Conservation (phyloP, 176 grass and related monocot genomes). For the Musa schizocarpa region DNA sequence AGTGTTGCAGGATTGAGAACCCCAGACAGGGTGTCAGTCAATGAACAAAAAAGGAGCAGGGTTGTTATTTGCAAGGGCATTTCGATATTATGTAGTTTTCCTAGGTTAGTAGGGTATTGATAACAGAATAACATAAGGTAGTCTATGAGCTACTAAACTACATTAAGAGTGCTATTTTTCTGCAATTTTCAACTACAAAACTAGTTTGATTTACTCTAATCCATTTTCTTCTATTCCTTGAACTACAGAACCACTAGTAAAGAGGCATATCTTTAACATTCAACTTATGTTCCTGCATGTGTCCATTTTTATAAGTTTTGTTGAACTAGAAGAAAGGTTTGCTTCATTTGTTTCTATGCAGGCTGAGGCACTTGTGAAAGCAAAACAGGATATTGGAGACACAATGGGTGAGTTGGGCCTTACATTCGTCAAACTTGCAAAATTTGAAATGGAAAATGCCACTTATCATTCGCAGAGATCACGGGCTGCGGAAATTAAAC, state of each 20-base stretch:
- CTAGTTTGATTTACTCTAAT: neutral
- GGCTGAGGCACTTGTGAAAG: constrained; percentile 57
- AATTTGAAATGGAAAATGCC: constrained; percentile 64
- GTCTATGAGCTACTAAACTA: neutral
- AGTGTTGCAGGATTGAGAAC: neutral
- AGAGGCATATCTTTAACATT: neutral
- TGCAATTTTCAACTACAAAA: neutral
- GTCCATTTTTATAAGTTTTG: neutral
- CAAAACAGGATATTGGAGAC: constrained; percentile 62
- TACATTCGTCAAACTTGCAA: constrained; percentile 70
- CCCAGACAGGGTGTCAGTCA: neutral
- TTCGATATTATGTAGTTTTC: neutral
- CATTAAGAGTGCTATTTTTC: neutral
- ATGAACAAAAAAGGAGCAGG: neutral
- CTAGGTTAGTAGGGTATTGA: neutral
- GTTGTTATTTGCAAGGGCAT: neutral
- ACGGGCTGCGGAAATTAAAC: constrained; percentile 53
- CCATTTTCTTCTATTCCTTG: neutral
- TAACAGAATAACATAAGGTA: neutral
- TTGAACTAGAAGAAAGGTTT: constrained; percentile 16
- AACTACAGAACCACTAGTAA: neutral
- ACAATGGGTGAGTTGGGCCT: constrained; percentile 70
- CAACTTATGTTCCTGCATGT: neutral
- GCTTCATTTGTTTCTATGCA: constrained; percentile 26
- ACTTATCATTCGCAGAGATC: constrained; percentile 47